These are phyloP conservation scores for Phytophthora cactorum DNA, from an alignment of 352 stramenopile genomes.

Conservation along the genomic window DNA sequence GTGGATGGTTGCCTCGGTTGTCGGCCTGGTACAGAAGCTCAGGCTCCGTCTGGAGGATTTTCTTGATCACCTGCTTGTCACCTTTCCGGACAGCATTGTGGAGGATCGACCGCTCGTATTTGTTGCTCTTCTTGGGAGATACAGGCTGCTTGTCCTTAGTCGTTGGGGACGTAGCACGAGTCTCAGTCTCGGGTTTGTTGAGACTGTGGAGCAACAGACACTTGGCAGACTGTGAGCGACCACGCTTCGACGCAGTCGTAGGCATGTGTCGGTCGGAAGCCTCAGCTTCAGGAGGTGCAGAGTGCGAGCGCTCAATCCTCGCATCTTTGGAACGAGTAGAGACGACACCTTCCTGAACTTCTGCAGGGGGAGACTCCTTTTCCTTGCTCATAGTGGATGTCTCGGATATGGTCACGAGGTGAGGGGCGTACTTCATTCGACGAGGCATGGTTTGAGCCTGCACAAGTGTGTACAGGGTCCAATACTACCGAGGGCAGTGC, in stretches of 20 bases:
- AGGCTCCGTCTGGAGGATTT: constrained; percentile 6
- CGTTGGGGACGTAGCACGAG: constrained; percentile 4
- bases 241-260: constrained; percentile 6
- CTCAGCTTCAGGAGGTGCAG: constrained; percentile 36
- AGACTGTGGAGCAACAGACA: constrained; percentile 18
- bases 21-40: constrained; percentile 4
- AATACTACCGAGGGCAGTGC: constrained; percentile 17
- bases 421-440: constrained; percentile 56
- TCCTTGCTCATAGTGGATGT: constrained; percentile 42
- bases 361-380: constrained; percentile 9
- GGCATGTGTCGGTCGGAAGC: constrained; percentile 17
- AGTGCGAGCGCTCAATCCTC: constrained; percentile 34
- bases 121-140: constrained; percentile 8
- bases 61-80: constrained; percentile 10
- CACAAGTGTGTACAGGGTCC: constrained; percentile 3
- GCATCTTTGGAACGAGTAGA: constrained; percentile 12
- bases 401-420: constrained; percentile 68
- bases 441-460: constrained; percentile 32
- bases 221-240: constrained; percentile 26
- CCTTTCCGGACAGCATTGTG: constrained; percentile 9
- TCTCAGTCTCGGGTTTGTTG: constrained; percentile 3
- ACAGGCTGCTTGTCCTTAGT: not conserved
- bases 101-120: constrained; percentile 3
- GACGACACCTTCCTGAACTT: not conserved
- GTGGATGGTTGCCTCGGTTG: constrained; percentile 7